Evolutionary conservation across 371 early-diverging fungal species (phyloP), one percentile per base, ranked within the genome.

Genomic region (Mucor sp.): DNA sequence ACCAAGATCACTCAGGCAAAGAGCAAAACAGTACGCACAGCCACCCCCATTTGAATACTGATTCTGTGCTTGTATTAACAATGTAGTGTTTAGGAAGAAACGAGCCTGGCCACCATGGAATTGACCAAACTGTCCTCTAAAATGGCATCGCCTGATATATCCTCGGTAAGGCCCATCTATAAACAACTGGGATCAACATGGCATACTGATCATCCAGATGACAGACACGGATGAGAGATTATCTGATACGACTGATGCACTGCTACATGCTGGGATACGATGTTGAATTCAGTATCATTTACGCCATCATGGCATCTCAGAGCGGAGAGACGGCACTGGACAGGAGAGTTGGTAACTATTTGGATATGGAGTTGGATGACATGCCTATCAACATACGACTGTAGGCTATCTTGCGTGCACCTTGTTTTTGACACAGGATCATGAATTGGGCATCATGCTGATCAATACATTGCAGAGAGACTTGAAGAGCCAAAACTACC

Each of bases 221-320:
- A 50, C 61, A 85, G 85, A 53, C 43, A 21, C 72, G 70, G 27
- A 85, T 82, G 77, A 76, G 75, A 50, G 82, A 81, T 32, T 81
- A 80, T 43, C 55, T 87, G 15, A 76, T 75, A 28, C 76, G 84
- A 23, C 47, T 83, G 9, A 79, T 87, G 5, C 83, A 83, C 58
- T 80, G 81, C 55, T 76, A 71, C 41, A 85, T 85, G 78, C 74
- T 87, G 28, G 87, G 86, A 2, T 78, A 84, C 56, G 58, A 78
- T 56, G 81, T 84, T 0, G 81, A 81, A 43, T 85, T 87, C 66
- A 80, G 85, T 23, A 65, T 80, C 9, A 82, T 85, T 53, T 75
- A 83, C 67, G 85, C 87, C 1, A 79, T 87, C 27, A 87, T 82
- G 80, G 69, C 81, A 11, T 73, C 81, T 19, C 87, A 85, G 48